Evolutionary conservation across 2,329 filamentous ascomycete genomes (phyloP).

Genomic region (Lachnellula arida): DNA sequence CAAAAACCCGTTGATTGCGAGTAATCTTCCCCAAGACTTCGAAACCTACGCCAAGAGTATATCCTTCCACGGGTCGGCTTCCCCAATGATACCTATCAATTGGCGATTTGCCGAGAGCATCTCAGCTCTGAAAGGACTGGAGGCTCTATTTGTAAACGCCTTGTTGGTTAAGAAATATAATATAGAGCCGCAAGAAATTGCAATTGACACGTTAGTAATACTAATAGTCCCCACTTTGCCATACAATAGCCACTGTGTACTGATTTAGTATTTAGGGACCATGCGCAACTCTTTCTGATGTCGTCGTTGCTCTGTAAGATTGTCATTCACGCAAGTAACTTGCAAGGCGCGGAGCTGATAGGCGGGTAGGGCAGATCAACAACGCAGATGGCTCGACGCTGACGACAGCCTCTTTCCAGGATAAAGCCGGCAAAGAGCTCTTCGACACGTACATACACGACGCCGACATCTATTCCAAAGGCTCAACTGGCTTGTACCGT

Average conservation of each 20-base stretch:
- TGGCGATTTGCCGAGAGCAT: constrained; percentile 54
- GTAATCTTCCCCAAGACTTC: constrained; percentile 34
- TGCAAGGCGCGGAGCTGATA: neutral
- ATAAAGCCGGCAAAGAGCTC: neutral
- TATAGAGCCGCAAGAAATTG: constrained; percentile 35
- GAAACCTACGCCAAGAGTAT: constrained; percentile 34
- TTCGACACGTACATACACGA: constrained; percentile 20
- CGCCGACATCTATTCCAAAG: constrained; percentile 21
- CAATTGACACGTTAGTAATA: constrained; percentile 42
- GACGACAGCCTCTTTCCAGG: too few relatives aligned
- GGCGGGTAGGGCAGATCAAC: neutral
- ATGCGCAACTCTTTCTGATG: constrained; percentile 33
- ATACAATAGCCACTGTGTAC: neutral
- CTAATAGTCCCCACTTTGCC: neutral
- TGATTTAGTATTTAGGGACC: constrained; percentile 35
- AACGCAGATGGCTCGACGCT: too few relatives aligned
- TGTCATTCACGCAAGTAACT: neutral
- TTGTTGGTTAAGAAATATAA: constrained; percentile 44
- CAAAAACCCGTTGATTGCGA: constrained; percentile 37
- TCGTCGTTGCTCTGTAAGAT: constrained; percentile 12
- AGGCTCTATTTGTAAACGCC: constrained; percentile 42
- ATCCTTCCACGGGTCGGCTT: constrained; percentile 39
- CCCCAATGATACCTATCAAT: constrained; percentile 47
- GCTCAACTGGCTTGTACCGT: constrained; percentile 25
- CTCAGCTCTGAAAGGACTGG: constrained; percentile 44